Percentiles rank a stretch among this genome's conserved stretches.
Evolutionary conservation across 2,329 filamentous ascomycete species (phyloP).

Genomic region (Ascochyta koolunga): DNA sequence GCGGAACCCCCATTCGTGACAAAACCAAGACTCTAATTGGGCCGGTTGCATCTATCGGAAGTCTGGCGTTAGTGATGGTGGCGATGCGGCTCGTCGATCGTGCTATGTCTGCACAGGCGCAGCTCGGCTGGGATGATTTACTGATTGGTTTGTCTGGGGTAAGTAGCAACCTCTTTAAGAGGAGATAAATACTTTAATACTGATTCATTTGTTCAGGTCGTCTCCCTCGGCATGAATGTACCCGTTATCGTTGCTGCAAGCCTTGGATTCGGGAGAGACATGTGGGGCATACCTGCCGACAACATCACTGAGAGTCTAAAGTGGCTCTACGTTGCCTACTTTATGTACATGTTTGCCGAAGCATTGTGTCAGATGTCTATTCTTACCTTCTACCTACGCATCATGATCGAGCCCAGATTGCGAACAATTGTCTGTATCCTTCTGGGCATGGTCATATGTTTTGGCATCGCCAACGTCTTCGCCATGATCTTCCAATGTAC

Average conservation of each 20-base stretch:
- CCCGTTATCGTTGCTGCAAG: slow-evolving; percentile 35
- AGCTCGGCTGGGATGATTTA: slow-evolving; percentile 41
- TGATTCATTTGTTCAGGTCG: slow-evolving; percentile 17
- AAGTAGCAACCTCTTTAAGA: slow-evolving; percentile 5
- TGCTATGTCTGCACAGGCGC: slow-evolving; percentile 25
- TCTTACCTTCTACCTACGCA: slow-evolving; percentile 41
- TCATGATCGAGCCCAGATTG: slow-evolving; percentile 29
- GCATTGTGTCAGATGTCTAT: slow-evolving; percentile 39
- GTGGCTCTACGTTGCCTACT: slow-evolving; percentile 39
- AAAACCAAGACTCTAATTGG: slow-evolving; percentile 28
- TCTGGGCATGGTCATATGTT: slow-evolving; percentile 27
- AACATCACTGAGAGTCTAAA: slow-evolving; percentile 37
- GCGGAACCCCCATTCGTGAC: slow-evolving; percentile 32
- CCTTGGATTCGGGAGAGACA: slow-evolving; percentile 38
- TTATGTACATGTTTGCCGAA: slow-evolving; percentile 38
- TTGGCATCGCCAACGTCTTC: slow-evolving; percentile 34
- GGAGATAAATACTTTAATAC: background rate
- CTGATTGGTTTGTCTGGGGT: slow-evolving; percentile 38
- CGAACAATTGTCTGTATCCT: slow-evolving; percentile 28
- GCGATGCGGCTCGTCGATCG: slow-evolving; percentile 33
- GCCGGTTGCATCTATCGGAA: slow-evolving; percentile 28
- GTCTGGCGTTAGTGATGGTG: slow-evolving; percentile 36
- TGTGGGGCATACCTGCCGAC: slow-evolving; percentile 36
- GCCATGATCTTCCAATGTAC: slow-evolving; percentile 47
- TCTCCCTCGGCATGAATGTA: slow-evolving; percentile 33